Percentiles rank a stretch among this genome's conserved stretches.
Conservation (phyloP, 129 eudicot genomes). For the Flaveria bidentis region DNA sequence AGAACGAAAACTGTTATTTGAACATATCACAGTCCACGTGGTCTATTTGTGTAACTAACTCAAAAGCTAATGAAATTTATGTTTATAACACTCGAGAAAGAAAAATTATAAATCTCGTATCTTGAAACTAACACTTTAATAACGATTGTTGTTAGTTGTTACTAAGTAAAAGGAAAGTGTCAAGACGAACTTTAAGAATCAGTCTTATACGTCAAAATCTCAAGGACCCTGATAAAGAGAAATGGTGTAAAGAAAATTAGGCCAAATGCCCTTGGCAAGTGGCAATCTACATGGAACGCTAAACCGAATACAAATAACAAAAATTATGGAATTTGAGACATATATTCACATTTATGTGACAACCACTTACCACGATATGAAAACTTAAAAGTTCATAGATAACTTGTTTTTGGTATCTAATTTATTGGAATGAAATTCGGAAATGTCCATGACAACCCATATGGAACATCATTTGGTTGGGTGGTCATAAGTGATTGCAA, state of each 20-base stretch:
- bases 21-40: too few relatives aligned
- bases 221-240: neutral
- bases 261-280: conserved; percentile 19
- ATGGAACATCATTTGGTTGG: conserved; percentile 50
- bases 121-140: neutral
- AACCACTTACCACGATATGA: neutral
- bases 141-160: neutral
- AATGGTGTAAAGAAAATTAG: conserved; percentile 24
- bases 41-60: too few relatives aligned
- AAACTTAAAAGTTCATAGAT: neutral
- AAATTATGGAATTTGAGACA: neutral
- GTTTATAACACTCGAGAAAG: neutral
- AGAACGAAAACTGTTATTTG: too few relatives aligned
- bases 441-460: conserved; percentile 38
- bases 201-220: conserved; percentile 3
- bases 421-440: conserved; percentile 10
- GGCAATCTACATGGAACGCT: conserved; percentile 21
- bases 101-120: neutral
- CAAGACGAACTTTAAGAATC: neutral
- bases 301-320: conserved; percentile 4
- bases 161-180: neutral
- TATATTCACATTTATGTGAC: neutral
- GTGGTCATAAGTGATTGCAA: conserved; percentile 42
- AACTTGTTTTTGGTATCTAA: conserved; percentile 17
- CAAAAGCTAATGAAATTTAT: too few relatives aligned